A percentile compares a stretch with the other conserved stretches of the same genome.
Conservation (phyloP, 371 early-diverging fungal species). For the Dichotomocladium elegans region DNA sequence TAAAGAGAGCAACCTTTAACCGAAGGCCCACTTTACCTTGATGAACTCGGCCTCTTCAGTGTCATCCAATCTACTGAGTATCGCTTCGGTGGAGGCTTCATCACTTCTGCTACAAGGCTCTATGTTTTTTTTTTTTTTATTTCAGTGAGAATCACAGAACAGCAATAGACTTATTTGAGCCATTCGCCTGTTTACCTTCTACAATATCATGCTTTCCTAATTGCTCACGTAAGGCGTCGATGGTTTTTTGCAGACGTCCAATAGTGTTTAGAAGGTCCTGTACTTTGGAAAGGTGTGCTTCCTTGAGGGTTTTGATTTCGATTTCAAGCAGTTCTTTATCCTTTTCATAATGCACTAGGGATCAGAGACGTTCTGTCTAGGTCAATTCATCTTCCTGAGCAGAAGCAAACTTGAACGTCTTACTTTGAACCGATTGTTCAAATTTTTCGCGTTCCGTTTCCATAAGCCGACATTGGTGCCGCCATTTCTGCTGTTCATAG, state of each 20-base stretch:
- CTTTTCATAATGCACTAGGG: constrained; percentile 26
- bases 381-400: background rate
- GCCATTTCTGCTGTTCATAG: constrained; percentile 8
- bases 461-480: constrained; percentile 27
- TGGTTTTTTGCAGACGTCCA: constrained; percentile 17
- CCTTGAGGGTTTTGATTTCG: constrained; percentile 30
- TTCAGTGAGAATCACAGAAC: too few species aligned
- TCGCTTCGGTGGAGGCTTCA: constrained; percentile 1
- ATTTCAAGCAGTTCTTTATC: constrained; percentile 21
- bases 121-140: too few species aligned
- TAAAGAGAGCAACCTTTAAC: background rate
- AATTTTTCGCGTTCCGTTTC: constrained; percentile 33
- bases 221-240: constrained; percentile 14
- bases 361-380: background rate
- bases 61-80: background rate
- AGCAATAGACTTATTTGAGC: too few species aligned
- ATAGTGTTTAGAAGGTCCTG: constrained; percentile 24
- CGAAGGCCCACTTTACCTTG: constrained; percentile 7
- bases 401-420: background rate
- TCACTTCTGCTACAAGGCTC: constrained; percentile 5
- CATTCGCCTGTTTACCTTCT: constrained; percentile 18
- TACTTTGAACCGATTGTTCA: constrained; percentile 27
- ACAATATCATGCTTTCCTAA: constrained; percentile 17
- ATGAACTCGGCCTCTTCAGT: constrained; percentile 34
- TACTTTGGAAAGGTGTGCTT: constrained; percentile 29